Percentiles rank a stretch among this genome's conserved stretches.
Conservation (phyloP, 805 yeast species). For the Tetrapisispora taiwanensis region DNA sequence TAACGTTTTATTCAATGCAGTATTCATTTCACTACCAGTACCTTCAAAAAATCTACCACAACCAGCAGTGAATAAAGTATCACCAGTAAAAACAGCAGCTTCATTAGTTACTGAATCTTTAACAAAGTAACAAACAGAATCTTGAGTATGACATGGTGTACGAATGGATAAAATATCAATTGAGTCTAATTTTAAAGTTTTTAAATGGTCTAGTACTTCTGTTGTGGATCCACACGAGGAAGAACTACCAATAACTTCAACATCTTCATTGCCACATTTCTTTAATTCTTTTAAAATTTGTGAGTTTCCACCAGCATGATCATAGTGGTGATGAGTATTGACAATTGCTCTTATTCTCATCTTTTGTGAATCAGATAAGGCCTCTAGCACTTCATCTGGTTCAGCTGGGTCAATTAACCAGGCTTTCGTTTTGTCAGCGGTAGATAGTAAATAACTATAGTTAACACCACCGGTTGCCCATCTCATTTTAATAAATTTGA, state of each 20-base stretch:
- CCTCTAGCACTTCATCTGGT: slow-evolving; percentile 56
- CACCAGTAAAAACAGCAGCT: slow-evolving; percentile 85
- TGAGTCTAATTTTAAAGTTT: slow-evolving; percentile 34
- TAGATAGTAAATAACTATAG: slow-evolving; percentile 65
- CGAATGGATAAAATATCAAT: slow-evolving; percentile 63
- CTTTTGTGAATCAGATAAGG: slow-evolving; percentile 29
- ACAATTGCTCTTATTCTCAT: slow-evolving; percentile 63
- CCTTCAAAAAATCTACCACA: slow-evolving; percentile 98
- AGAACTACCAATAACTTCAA: slow-evolving; percentile 69
- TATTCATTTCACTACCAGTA: slow-evolving; percentile 66
- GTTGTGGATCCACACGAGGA: slow-evolving; percentile 39
- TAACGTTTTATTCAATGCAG: slow-evolving; percentile 49
- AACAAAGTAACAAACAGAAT: slow-evolving; percentile 80
- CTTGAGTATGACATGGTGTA: slow-evolving; percentile 98
- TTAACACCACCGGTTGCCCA: slow-evolving; percentile 87
- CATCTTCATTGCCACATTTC: slow-evolving; percentile 30
- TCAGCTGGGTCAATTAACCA: slow-evolving; percentile 92
- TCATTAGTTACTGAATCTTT: slow-evolving; percentile 53
- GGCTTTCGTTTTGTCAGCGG: slow-evolving; percentile 44
- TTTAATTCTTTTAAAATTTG: slow-evolving; percentile 20
- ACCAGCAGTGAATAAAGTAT: slow-evolving; percentile 86
- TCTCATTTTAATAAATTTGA: slow-evolving; percentile 78
- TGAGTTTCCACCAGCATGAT: slow-evolving; percentile 83
- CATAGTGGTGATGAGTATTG: slow-evolving; percentile 94
- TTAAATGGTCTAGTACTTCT: slow-evolving; percentile 58